Evolutionary conservation across 2,329 filamentous ascomycete genomes (phyloP), one percentile per base, ranked within the genome.

Genomic region (Tolypocladium ovalisporum): DNA sequence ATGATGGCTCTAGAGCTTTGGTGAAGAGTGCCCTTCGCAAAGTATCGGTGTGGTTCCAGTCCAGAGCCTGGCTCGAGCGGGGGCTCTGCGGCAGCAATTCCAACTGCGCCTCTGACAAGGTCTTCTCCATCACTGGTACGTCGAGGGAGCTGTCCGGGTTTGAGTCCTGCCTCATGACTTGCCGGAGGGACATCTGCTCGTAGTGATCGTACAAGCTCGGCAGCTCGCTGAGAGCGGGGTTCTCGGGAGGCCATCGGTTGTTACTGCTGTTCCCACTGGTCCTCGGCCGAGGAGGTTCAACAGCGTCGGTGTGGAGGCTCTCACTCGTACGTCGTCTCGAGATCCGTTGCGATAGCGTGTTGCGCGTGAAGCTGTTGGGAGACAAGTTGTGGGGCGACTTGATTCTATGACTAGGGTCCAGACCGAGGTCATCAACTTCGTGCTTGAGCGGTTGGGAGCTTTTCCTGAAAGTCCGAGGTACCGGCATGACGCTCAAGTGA

Each of bases 131-230:
- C 40, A 17, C n/a, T 4, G 39, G 17, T 24, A 39, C 47, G 29
- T 29, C 34, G 24, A 36, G 22, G 47, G 52, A 34, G 54, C 7
- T 17, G n/a, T 60, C 32, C 27, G 59, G 12, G 5, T 61, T 60
- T 8, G 60, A 57, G 15, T 64, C 61, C 32, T 67, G 63, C 22
- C 68, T 65, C 42, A 73, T 65, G 3, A 76, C 67, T 42, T 78
- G 68, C 17, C 75, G 75, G 57, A 80, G 77, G 0, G 79, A 77
- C 72, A 78, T 78, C 61, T 81, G 75, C 65, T 84, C 81, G 63
- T 84, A 83, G 63, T 84, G 79, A 57, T 81, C 72, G 63, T 84
- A 83, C 3, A 84, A 70, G 55, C 77, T 76, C 49, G 79, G 73
- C 27, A 82, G 66, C 3, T 75, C 76, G 19, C 70, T 67, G 2